Evolutionary conservation across 805 yeast genomes (phyloP).

Genomic region (Vanderwaltozyma polyspora): DNA sequence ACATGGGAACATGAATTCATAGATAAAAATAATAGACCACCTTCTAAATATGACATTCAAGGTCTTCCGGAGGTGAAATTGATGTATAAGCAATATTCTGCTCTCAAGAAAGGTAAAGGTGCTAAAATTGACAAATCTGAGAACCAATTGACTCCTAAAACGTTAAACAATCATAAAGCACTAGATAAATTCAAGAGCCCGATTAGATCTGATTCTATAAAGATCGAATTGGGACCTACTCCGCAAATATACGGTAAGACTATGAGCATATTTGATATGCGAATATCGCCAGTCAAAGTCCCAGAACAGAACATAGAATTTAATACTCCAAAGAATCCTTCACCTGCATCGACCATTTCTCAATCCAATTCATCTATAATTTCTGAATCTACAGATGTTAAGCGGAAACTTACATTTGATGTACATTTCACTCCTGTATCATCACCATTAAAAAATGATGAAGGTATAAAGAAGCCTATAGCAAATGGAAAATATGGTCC

Average conservation of each 20-base stretch:
- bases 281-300: constrained; percentile 19
- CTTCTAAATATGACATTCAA: constrained; percentile 39
- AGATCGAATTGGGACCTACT: constrained; percentile 62
- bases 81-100: constrained; percentile 28
- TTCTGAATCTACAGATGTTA: constrained; percentile 3
- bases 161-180: not conserved
- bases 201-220: not conserved
- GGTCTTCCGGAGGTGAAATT: constrained; percentile 26
- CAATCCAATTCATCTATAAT: not conserved
- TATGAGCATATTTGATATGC: constrained; percentile 57
- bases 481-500: constrained; percentile 21
- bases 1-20: constrained; percentile 43
- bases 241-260: constrained; percentile 78
- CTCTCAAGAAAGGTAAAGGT: constrained; percentile 13
- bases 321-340: constrained; percentile 4
- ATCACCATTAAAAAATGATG: constrained; percentile 11
- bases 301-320: not conserved
- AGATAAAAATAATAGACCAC: constrained; percentile 31
- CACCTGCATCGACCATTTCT: constrained; percentile 5
- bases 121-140: no score
- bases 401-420: constrained; percentile 13
- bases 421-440: constrained; percentile 13
- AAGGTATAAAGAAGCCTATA: not conserved
- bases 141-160: not conserved
- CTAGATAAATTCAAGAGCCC: not conserved